phyloP scores from a whole-genome alignment of 2,329 filamentous ascomycete genomes.

The Alternaria solani region DNA sequence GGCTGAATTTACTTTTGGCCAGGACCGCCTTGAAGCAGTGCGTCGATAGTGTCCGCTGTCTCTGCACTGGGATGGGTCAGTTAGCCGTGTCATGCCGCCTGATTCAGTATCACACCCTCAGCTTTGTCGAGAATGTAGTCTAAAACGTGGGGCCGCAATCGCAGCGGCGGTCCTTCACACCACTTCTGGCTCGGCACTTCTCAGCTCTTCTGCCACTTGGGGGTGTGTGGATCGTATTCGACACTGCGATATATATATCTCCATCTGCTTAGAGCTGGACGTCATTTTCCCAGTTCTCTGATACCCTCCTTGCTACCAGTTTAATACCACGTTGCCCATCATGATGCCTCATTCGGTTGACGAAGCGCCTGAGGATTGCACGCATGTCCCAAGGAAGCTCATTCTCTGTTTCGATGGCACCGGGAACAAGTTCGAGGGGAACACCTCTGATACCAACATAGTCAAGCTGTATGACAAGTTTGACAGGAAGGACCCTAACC shows the following conservation, averaged over 20 bases:
- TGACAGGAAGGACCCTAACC: slow-evolving; percentile 19
- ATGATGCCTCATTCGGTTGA: not conserved
- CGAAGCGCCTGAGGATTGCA: not conserved
- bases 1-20: not conserved
- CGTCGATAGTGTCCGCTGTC: not conserved
- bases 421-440: slow-evolving; percentile 26
- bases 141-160: not conserved
- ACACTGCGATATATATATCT: not conserved
- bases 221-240: not conserved
- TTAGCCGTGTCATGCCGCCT: not conserved
- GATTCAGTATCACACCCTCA: not conserved
- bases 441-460: slow-evolving; percentile 30
- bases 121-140: not conserved
- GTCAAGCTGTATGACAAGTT: slow-evolving; percentile 30
- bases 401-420: slow-evolving; percentile 37
- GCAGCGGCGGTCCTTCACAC: not conserved
- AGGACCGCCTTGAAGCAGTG: not conserved
- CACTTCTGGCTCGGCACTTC: not conserved
- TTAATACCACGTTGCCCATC: not conserved
- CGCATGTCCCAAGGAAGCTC: slow-evolving; percentile 3
- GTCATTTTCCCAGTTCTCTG: too few species aligned
- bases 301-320: too few species aligned
- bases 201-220: not conserved
- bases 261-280: not conserved
- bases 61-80: not conserved